These are phyloP conservation scores for Jaapia argillacea DNA, from an alignment of 768 basidiomycete species.

Conservation along the genomic window DNA sequence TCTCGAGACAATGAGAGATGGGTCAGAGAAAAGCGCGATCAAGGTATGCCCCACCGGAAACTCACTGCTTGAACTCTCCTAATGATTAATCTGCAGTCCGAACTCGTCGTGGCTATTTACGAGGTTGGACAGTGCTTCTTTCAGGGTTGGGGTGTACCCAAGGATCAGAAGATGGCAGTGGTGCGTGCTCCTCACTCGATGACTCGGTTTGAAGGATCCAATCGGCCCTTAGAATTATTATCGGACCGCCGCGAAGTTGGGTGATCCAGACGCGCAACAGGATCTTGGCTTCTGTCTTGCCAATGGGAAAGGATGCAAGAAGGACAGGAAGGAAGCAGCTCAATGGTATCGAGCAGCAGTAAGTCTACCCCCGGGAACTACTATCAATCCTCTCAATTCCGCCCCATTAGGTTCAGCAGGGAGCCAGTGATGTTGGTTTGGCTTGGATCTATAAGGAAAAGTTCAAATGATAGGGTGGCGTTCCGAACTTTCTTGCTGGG, in stretches of 20 bases:
- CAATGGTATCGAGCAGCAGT: conserved; percentile 89
- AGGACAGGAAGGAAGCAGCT: conserved; percentile 77
- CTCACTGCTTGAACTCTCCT: not conserved
- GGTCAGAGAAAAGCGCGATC: conserved; percentile 43
- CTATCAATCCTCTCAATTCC: not conserved
- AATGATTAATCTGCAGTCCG: conserved; percentile 33
- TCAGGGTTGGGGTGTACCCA: conserved; percentile 82
- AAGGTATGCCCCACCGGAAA: conserved; percentile 32
- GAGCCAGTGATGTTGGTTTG: conserved; percentile 72
- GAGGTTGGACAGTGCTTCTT: conserved; percentile 92
- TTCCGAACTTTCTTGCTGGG: too few relatives aligned
- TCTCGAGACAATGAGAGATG: conserved; percentile 51
- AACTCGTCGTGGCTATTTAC: conserved; percentile 82
- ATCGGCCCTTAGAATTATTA: conserved; percentile 58
- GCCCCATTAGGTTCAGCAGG: conserved; percentile 44
- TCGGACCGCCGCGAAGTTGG: conserved; percentile 70
- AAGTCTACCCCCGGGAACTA: conserved; percentile 15
- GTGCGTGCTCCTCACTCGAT: conserved; percentile 30
- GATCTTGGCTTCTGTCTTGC: conserved; percentile 80
- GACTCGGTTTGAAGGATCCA: not conserved
- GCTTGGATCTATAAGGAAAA: conserved; percentile 93
- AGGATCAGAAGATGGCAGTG: conserved; percentile 86
- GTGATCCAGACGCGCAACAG: conserved; percentile 80
- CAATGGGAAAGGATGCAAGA: conserved; percentile 85
- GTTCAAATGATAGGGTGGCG: conserved; percentile 26